Evolutionary conservation across 371 early-diverging fungal genomes (phyloP), one percentile per base, ranked within the genome.

Genomic region (Furculomyces boomerangus): DNA sequence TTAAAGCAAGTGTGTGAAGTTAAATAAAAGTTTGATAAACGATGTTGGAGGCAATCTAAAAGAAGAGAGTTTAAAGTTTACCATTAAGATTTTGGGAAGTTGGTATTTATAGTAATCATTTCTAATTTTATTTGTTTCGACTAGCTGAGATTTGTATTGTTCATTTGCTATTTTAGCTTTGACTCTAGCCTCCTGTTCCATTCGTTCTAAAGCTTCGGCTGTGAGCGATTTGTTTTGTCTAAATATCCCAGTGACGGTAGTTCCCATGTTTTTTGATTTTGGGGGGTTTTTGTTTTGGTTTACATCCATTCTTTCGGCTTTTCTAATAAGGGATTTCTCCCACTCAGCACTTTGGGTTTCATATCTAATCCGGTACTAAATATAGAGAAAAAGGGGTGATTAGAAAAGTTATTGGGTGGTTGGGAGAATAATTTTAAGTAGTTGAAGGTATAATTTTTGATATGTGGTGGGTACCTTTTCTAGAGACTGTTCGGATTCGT

Each of bases 111-210:
- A 75, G 58, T 71, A 80, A 46, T 61, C 66, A 24, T 65, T 52
- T 13, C 78, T 70, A 55, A 76, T 63, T 3, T 57, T 41, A 58
- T 77, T 76, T 3, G 79, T 74, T 27, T 71, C 55, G 27, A 61
- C 62, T 47, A 80, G 62, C 45, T 75, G 71, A 35, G 61, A 58
- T 62, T 77, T 76, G 61, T 79, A 78, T 35, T 60, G 62, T 45
- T 74, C 74, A 64, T 77, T 77, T 29, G 75, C 73, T 27, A 64
- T 57, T 16, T 73, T 66, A 13, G 76, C 77, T 47, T 71, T 71
- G n/a, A 65, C 62, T 20, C 75, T 64, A 1, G 77, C 74, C 32
- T 77, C 78, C 24, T 76, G 76, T 56, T 77, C 76, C 28, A 62
- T 48, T 24, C 64, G 60, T 53, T 68, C 68, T 22, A 67, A 50